A percentile compares a stretch with the other conserved stretches of the same genome.
Evolutionary conservation across 2,329 filamentous ascomycete species (phyloP).

Genomic region (Aspergillus eucalypticola): DNA sequence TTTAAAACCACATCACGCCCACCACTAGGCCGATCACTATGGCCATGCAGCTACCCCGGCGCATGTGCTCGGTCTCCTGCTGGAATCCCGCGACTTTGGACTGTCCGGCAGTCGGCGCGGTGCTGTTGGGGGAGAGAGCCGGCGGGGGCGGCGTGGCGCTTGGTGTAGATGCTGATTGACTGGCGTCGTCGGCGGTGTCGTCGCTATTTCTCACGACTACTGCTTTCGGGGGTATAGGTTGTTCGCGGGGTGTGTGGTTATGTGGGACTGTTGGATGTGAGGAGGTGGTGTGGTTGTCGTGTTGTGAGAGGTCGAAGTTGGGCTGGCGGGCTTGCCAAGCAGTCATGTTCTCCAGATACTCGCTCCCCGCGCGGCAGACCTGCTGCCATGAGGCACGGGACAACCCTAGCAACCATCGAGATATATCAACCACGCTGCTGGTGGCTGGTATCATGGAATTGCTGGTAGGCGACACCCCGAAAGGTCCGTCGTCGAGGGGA

Average conservation of each 20-base stretch:
- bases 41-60: conserved; percentile 38
- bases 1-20: conserved; percentile 40
- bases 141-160: conserved; percentile 7
- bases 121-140: conserved; percentile 11
- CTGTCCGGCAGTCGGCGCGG: conserved; percentile 20
- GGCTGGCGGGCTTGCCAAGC: neutral
- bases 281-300: neutral
- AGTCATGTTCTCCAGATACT: conserved; percentile 15
- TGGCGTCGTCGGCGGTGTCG: neutral
- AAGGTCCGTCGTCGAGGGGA: conserved; percentile 4
- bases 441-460: conserved; percentile 11
- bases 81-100: conserved; percentile 27
- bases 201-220: conserved; percentile 1
- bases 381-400: conserved; percentile 33
- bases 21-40: conserved; percentile 39
- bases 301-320: neutral
- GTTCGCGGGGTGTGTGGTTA: neutral
- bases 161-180: neutral
- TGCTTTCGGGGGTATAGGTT: neutral
- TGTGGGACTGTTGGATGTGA: neutral
- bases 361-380: conserved; percentile 29
- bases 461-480: neutral
- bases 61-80: conserved; percentile 29
- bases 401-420: conserved; percentile 12
- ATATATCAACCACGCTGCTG: neutral